Base-by-base conservation (phyloP, 352 stramenopile species). In the Pythium brachiatum region DNA sequence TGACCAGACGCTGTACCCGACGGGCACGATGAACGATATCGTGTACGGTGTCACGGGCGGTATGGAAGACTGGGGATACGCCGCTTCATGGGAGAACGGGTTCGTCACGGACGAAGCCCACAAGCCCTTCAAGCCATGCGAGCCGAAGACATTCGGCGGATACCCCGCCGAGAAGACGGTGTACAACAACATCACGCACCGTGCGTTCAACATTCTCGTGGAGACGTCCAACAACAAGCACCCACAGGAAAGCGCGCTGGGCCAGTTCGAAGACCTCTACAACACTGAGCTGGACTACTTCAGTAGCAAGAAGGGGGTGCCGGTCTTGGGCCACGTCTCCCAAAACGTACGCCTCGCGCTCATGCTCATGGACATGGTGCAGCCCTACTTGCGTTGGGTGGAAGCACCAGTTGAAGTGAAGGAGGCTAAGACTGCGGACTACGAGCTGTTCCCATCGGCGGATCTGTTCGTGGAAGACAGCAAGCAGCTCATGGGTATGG, bases 21-120 rank as follows among this genome's bases (percentile, higher is more conserved):
- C 78, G 1, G 87, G 82, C 32, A 90, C 89, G 1, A 98, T 99
- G 91, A 99, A 99, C 76, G 86, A 98, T 58, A 75, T 98, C 32
- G 94, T 99, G 0, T 99, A 99, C 69, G 92, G 89, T 25, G 96
- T 99, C 21, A 81, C 89, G 1, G 97, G 97, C 53, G 97, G 96
- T 12, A 99, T 99, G 95, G 97, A 99, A 74, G 97, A 99, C 77
- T 99, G 96, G 95, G 89, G 78, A 15, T 99, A 98, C 69, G 92
- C 92, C 9, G 87, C 78, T 2, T 95, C 84, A 21, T 97, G 90
- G 90, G 86, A 96, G 55, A 92, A 92, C 48, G 25, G 69, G 32
- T 74, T 73, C 55, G 57, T 57, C 16, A 16, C 36, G 15, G 50
- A 58, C 12, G 60, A 66, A 48, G 59, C 7, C 0, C 46, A 53